Base-by-base conservation (phyloP, 2,329 filamentous ascomycete genomes). In the Endoconidiophora polonica region DNA sequence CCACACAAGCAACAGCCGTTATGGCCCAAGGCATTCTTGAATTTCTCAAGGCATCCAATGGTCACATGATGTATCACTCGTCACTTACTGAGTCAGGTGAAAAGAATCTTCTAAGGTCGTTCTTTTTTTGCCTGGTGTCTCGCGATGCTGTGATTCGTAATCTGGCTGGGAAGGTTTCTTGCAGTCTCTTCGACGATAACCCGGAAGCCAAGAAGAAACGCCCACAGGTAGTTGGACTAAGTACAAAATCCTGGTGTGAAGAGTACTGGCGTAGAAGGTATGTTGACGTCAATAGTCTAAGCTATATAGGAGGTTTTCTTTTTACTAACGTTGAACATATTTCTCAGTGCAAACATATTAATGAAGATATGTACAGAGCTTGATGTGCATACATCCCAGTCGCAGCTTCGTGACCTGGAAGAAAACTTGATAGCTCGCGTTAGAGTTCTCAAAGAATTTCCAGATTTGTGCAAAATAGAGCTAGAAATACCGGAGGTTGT, bases 361-460 rank as follows among this genome's bases (percentile, higher is more conserved):
- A 48, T 50, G 23, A 20, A 40, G n/a, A 53, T 48, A 20, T 53
- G 52, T 18, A 50, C 36, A 16, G 46, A 36, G 24, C 44, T 53
- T 9, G 52, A 53, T 18, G 48, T 50, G 20, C 52, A 53, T 36
- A 50, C 44, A 14, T 50, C 48, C n/a, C 47, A 44, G 37, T 42
- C 47, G 29, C 48, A 44, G 6, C 29, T 53, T 42, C 44, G 40
- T 12, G 43, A 43, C 16, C 29, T 53, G 40, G 68, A 73, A 56
- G 68, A 69, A 37, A 81, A 77, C 56, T 62, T 81, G 4, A 68
- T 73, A 57, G 70, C 74, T 38, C 68, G 76, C 18, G 59, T 78
- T 9, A 58, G 70, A 3, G 61, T 81, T 1, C 57, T 81, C 7
- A 69, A 65, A 23, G 52, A 50, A 18, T 53, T 53, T 29, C 52